Base-by-base conservation (phyloP, 108 stramenopile genomes). In the Asterionellopsis glacialis region DNA sequence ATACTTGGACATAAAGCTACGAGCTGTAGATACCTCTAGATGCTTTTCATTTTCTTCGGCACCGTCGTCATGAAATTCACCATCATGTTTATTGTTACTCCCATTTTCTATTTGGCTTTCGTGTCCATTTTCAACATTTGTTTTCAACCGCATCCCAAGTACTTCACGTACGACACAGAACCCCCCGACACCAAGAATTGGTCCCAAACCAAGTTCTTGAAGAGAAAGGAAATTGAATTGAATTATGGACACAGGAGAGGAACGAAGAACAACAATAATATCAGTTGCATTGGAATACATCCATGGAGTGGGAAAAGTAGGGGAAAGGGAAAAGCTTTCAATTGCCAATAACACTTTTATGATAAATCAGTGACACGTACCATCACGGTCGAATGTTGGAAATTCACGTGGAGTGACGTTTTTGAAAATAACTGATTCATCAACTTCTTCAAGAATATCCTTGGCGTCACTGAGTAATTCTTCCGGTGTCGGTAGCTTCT, bases 151-250 rank as follows among this genome's bases (percentile, higher is more conserved):
- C 27, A 74, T 66, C 25, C 57, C 47, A 11, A 61, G 28, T 19
- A 89, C 68, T 65, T 85, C 84, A 53, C 51, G 61, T 11, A 89
- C 82, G 24, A 64, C 57, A 14, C 80, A 71, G 68, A 83, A 89
- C 18, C 82, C 88, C 21, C 87, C 88, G 9, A 54, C 51, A 11
- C 87, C 87, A 39, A 88, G 51, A n/a, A 53, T 28, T 22, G 51
- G 45, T 13, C 68, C 84, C 1, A 70, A 38, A 13, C 68, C 44
- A 27, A 89, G 57, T 56, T 89, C 88, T 27, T 26, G 26, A 11
- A 5, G 52, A 27, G 25, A 11, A 19, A 23, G 15, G 9, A 54
- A 27, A 54, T n/a, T 5, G 4, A 22, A 54, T 22, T 3, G n/a
- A n/a, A n/a, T n/a, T n/a, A n/a, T n/a, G n/a, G n/a, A n/a, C n/a